Evolutionary conservation across 305 asterid genomes (phyloP), one percentile per base, ranked within the genome.

Genomic region (Solanum chacoense): DNA sequence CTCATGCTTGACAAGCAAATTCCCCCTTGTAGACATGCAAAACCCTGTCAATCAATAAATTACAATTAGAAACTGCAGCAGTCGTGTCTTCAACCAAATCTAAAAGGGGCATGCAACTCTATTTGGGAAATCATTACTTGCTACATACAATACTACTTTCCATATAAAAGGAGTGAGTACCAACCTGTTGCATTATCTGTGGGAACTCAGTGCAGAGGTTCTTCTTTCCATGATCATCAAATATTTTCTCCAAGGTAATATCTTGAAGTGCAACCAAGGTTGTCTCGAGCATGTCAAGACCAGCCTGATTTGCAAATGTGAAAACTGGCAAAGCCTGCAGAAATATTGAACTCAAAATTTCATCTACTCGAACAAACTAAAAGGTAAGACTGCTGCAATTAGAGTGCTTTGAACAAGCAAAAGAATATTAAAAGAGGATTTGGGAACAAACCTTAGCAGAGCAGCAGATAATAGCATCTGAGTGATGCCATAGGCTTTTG

Each of bases 201-300:
- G 98, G 96, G 88, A 95, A 93, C 93, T 97, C 99, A 0, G 98
- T 89, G 93, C 93, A 92, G 40, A 97, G 95, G 88, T 90, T 95
- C 86, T 96, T 97, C 91, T 95, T 90, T 72, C 99, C 99, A 86
- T 95, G 98, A 73, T 95, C 98, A 72, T 97, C 98, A 31, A 97
- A 96, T 92, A 96, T 96, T 93, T 95, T 97, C 71, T 97, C 98
- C 88, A 97, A 90, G 81, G 96, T 94, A 45, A 96, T 95, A 91
- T 97, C 98, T 89, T 97, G 98, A 91, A 97, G 98, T 5, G 99
- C 97, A 42, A 97, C 96, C 90, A 97, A 92, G 88, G 99, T 96
- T 28, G 99, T 97, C 93, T 97, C 98, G 2, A 97, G 98, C 98
- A 97, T 96, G 94, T 96, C 98, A 3, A 96, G 97, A 42, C 98